Base-by-base conservation (phyloP, 148 eudicot genomes). In the Rhododendron simsii region DNA sequence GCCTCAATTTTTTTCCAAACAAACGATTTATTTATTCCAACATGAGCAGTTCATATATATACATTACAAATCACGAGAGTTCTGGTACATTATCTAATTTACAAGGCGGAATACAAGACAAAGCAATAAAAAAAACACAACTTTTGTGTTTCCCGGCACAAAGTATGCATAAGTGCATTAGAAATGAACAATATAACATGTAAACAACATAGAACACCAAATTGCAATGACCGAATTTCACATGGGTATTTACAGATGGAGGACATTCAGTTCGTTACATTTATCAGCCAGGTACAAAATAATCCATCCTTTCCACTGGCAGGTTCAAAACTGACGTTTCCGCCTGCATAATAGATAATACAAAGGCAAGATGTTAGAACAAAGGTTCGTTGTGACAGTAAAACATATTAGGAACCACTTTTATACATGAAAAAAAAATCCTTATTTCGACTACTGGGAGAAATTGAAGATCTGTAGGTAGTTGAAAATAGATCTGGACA, bases 301-400 rank as follows among this genome's bases (percentile, higher is more conserved):
- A 96, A 91, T 96, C 98, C 98, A 96, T 96, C 89, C 90, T 93
- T 71, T 96, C 98, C 87, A 96, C 98, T 1, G 99, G 93, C 82
- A 95, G 90, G 86, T 96, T 96, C 88, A 96, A 89, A 81, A 91
- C 92, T 23, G 99, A 96, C n/a, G 94, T 91, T 79, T 95, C 98
- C 85, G 87, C 98, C 99, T 96, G 85, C 83, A 90, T 20, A n/a
- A 85, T 0, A 51, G n/a, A 65, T 7, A 53, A 5, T 37, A 75
- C 3, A 39, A 78, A 33, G 86, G 8, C 81, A 48, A 73, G 51
- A 59, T 10, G 21, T 84, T 50, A 65, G 71, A 11, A 2, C 16
- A 44, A 2, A 63, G n/a, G 73, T 53, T 63, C 45, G 30, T 35
- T 67, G 50, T 11, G 21, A 21, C 59, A 51, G 63, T 37, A 15